Percentiles rank a stretch among this genome's conserved stretches.
Evolutionary conservation across 2,329 filamentous ascomycete species (phyloP).

Genomic region (Thermothelomyces thermophilus): DNA sequence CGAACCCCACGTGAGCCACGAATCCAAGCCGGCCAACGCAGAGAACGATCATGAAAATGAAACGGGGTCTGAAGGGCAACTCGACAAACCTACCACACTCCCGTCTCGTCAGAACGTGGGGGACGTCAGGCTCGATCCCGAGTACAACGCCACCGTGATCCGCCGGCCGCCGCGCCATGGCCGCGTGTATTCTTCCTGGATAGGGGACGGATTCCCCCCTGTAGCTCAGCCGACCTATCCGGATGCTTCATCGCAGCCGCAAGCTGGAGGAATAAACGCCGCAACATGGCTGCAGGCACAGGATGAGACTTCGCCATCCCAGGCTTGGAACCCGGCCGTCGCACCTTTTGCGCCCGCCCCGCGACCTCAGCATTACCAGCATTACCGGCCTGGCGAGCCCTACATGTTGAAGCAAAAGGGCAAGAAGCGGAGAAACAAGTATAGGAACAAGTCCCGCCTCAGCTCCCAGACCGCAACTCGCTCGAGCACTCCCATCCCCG

Average conservation of each 20-base stretch:
- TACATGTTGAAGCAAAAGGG: not conserved
- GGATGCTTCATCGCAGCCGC: too few relatives aligned
- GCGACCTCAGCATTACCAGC: too few relatives aligned
- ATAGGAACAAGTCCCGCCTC: not conserved
- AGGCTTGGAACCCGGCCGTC: too few relatives aligned
- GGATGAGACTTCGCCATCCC: too few relatives aligned
- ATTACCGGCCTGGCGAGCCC: too few relatives aligned
- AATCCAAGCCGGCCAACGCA: not conserved
- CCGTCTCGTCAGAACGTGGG: constrained; percentile 7
- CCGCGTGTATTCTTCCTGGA: not conserved
- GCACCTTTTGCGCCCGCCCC: too few relatives aligned
- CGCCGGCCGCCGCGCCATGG: not conserved
- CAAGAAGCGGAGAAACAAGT: not conserved
- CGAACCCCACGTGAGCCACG: too few relatives aligned
- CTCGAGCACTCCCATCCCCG: not conserved
- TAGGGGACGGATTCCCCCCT: not conserved
- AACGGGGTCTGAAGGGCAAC: not conserved
- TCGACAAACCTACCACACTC: not conserved
- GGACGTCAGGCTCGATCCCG: constrained; percentile 10
- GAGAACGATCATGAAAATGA: not conserved
- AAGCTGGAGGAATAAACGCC: too few relatives aligned
- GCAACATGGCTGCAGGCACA: too few relatives aligned
- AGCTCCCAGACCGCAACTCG: not conserved
- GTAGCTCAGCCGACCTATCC: too few relatives aligned
- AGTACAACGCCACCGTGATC: constrained; percentile 9